Percentiles rank a stretch among this genome's conserved stretches.
phyloP scores from a whole-genome alignment of 805 yeast species.

The Sugiyamaella boreocaroliniensis region DNA sequence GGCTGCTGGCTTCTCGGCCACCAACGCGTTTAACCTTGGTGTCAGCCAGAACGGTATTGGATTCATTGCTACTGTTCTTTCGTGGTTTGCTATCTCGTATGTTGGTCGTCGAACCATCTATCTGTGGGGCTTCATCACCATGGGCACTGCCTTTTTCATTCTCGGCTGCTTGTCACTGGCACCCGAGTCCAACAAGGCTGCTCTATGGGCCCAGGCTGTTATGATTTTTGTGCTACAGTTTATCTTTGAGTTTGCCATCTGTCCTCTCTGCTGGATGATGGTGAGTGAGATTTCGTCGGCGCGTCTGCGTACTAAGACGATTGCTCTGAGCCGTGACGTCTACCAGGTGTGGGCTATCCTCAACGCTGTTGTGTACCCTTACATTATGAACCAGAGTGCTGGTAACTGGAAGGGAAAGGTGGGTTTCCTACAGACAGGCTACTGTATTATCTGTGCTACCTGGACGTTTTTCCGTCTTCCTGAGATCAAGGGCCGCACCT shows the following conservation, averaged over 20 bases:
- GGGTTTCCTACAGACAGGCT: conserved; percentile 41
- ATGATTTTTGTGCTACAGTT: conserved; percentile 41
- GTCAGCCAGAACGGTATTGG: conserved; percentile 44
- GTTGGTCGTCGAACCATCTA: conserved; percentile 23
- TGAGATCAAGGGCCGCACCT: conserved; percentile 51
- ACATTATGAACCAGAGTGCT: conserved; percentile 41
- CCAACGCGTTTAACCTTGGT: conserved; percentile 37
- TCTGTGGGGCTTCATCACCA: conserved; percentile 32
- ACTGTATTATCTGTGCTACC: conserved; percentile 26
- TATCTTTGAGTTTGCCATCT: conserved; percentile 39
- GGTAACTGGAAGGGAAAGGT: conserved; percentile 44
- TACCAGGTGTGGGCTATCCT: conserved; percentile 22
- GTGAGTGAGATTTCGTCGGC: conserved; percentile 39
- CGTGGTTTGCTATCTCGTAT: conserved; percentile 19
- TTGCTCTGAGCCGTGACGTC: conserved; percentile 35
- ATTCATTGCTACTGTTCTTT: conserved; percentile 36
- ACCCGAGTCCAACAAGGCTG: conserved; percentile 25
- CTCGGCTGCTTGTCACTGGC: conserved; percentile 37
- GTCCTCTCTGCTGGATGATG: conserved; percentile 38
- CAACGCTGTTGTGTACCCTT: conserved; percentile 31
- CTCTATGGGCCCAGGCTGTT: conserved; percentile 34
- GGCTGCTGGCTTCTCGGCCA: conserved; percentile 33
- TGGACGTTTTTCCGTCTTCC: conserved; percentile 50
- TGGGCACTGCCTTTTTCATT: conserved; percentile 35
- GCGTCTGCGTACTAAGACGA: conserved; percentile 38